Evolutionary conservation across 169 alveolate genomes (phyloP), one percentile per base, ranked within the genome.

Genomic region (Miamiensis avidus): DNA sequence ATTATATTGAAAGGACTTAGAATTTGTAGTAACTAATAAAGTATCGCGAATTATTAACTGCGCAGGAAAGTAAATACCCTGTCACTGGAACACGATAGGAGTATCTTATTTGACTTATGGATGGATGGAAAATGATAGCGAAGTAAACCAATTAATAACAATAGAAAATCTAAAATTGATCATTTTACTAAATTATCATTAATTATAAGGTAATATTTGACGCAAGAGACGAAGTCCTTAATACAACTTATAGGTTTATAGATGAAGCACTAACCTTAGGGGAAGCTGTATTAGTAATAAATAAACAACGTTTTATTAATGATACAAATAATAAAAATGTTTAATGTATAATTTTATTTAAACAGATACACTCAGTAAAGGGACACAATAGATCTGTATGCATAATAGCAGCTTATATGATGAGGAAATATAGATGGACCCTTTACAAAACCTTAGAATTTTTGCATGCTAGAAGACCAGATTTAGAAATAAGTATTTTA

Each of bases 11-110:
- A 31, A 95, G 94, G 97, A 96, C 81, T 78, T 90, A 29, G 98
- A 96, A 82, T 96, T 96, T 79, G 92, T 96, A 0, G 88, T 92
- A 1, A 91, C 96, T 25, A 96, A 96, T 78, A 96, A 96, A 89
- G 97, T 97, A 64, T 94, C 99, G 26, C 96, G 95, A 75, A 95
- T 97, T 72, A 93, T 97, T 72, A 96, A 97, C 78, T 95, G 98
- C 81, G 93, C 97, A 29, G 97, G 97, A 34, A 84, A 95, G 64
- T 95, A 97, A 89, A 95, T 95, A 26, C 91, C 94, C 32, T 95
- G 96, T 89, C 96, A 94, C 49, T 97, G 97, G 98, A 98, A 95
- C 86, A 93, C 96, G 31, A 93, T 95, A 73, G 98, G 98, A 27
- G 94, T 97, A 15, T 88, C 89, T 83, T 97, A 95, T 81, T 90